These are phyloP conservation scores for Alnus rubra DNA, from an alignment of 306 rosid genomes.

Conservation along the genomic window DNA sequence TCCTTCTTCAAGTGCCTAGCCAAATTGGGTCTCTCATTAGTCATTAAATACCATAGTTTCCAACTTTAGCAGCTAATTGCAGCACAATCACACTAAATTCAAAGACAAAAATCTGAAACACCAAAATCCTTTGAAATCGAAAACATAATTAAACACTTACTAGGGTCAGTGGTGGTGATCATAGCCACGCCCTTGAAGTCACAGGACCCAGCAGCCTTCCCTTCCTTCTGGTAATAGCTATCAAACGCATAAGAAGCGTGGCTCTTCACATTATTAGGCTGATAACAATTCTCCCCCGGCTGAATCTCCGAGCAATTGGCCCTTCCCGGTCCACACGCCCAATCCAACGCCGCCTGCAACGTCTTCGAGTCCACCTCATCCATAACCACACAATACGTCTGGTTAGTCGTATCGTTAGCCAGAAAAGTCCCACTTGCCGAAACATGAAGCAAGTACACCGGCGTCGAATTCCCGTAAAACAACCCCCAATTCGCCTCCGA, in stretches of 20 bases:
- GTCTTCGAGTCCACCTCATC: conserved; percentile 64
- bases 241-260: conserved; percentile 92
- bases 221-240: conserved; percentile 78
- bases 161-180: conserved; percentile 84
- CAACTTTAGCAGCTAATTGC: conserved; percentile 14
- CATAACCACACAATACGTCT: conserved; percentile 67
- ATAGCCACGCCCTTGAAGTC: conserved; percentile 83
- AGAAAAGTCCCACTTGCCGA: conserved; percentile 73
- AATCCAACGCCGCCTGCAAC: conserved; percentile 87
- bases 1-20: conserved; percentile 2
- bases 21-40: conserved; percentile 10
- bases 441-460: conserved; percentile 73
- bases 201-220: conserved; percentile 66
- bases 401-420: conserved; percentile 74
- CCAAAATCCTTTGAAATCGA: background rate
- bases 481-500: conserved; percentile 89
- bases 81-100: background rate
- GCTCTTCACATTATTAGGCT: conserved; percentile 71
- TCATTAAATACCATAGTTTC: background rate
- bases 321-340: conserved; percentile 82
- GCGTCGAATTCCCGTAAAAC: conserved; percentile 66
- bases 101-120: conserved; percentile 1
- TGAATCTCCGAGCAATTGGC: conserved; percentile 87
- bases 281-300: conserved; percentile 76
- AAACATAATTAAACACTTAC: conserved; percentile 43